Evolutionary conservation across 148 eudicot genomes (phyloP).

Genomic region (Rhododendron simsii): DNA sequence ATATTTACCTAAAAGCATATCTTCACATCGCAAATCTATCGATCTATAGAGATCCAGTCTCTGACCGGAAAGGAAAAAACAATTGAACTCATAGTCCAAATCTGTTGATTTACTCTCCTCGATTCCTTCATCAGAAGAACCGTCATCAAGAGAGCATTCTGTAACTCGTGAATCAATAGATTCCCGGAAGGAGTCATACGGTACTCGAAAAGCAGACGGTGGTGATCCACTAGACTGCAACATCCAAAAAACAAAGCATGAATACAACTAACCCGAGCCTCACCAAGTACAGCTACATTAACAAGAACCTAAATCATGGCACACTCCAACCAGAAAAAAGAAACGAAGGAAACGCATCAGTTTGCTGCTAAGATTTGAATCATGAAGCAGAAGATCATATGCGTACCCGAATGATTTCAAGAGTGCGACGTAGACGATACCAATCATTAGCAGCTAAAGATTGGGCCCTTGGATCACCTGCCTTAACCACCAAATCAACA

Average conservation of each 20-base stretch:
- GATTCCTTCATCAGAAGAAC: conserved; percentile 22
- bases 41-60: conserved; percentile 76
- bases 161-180: conserved; percentile 27
- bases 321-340: not conserved
- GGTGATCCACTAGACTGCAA: conserved; percentile 86
- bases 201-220: conserved; percentile 80
- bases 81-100: conserved; percentile 75
- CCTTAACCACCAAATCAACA: conserved; percentile 66
- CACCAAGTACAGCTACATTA: not conserved
- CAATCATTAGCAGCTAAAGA: conserved; percentile 46
- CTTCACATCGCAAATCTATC: conserved; percentile 92
- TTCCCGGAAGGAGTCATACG: conserved; percentile 74
- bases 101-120: conserved; percentile 38
- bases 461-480: conserved; percentile 74
- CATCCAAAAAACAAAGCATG: conserved; percentile 4
- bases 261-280: conserved; percentile 5
- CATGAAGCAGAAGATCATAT: not conserved
- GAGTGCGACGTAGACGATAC: not conserved
- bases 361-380: not conserved
- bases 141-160: conserved; percentile 23
- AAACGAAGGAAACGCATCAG: not conserved
- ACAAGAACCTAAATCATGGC: not conserved
- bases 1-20: conserved; percentile 74
- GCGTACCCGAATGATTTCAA: not conserved
- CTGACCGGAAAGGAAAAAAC: conserved; percentile 79